Percentiles rank a stretch among this genome's conserved stretches.
These are phyloP conservation scores for Paramecium primaurelia DNA, from an alignment of 73 alveolate genomes.

Conservation along the genomic window DNA sequence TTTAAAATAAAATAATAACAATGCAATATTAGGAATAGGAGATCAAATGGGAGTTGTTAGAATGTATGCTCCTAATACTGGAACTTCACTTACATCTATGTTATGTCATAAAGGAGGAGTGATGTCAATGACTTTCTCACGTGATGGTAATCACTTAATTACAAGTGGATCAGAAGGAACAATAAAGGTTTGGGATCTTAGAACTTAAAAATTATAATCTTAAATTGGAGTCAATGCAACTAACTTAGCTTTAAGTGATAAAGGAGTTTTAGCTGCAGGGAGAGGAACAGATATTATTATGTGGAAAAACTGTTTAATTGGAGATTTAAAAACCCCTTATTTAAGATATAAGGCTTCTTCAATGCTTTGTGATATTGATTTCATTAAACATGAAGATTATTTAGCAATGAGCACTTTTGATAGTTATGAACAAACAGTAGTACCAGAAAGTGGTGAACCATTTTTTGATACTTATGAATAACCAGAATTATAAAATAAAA, in stretches of 20 bases:
- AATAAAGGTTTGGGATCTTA: slow-evolving; percentile 93
- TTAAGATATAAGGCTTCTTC: slow-evolving; percentile 83
- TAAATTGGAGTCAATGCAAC: slow-evolving; percentile 76
- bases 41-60: slow-evolving; percentile 89
- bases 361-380: slow-evolving; percentile 67
- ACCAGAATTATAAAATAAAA: slow-evolving; percentile 85
- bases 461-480: slow-evolving; percentile 89
- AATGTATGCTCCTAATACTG: slow-evolving; percentile 96
- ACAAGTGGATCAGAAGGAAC: slow-evolving; percentile 93
- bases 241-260: slow-evolving; percentile 72
- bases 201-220: slow-evolving; percentile 82
- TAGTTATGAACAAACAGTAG: slow-evolving; percentile 82
- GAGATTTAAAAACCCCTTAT: slow-evolving; percentile 89
- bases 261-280: slow-evolving; percentile 81
- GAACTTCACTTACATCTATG: slow-evolving; percentile 85
- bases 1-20: slow-evolving; percentile 77
- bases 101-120: slow-evolving; percentile 93
- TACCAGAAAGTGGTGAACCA: slow-evolving; percentile 94
- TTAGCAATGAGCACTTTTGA: slow-evolving; percentile 79
- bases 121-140: slow-evolving; percentile 69
- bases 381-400: slow-evolving; percentile 91
- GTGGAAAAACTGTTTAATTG: slow-evolving; percentile 86
- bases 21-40: slow-evolving; percentile 90
- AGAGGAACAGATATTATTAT: slow-evolving; percentile 75
- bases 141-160: slow-evolving; percentile 83